These are phyloP conservation scores for Pichia sp. DNA, from an alignment of 1,139 yeast species.

Conservation along the genomic window DNA sequence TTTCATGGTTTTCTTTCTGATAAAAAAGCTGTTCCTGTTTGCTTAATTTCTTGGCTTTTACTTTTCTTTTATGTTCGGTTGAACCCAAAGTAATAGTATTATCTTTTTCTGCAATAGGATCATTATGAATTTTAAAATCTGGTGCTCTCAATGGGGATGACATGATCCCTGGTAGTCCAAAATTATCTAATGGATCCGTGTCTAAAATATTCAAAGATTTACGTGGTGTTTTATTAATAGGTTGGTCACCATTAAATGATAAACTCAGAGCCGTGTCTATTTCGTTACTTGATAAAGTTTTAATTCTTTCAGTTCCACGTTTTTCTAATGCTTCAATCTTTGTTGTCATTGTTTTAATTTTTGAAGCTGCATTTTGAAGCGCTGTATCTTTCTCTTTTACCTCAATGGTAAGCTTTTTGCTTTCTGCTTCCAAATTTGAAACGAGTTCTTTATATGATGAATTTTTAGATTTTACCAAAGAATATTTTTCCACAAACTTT, in stretches of 20 bases:
- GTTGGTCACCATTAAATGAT: neutral
- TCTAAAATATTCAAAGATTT: constrained; percentile 9
- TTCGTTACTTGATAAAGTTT: neutral
- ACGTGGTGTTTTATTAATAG: constrained; percentile 7
- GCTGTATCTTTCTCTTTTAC: neutral
- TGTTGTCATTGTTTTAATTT: constrained; percentile 1
- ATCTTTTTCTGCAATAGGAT: constrained; percentile 4
- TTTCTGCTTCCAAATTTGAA: constrained; percentile 3
- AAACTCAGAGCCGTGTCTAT: neutral
- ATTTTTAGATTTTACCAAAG: constrained; percentile 5
- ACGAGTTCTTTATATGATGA: neutral
- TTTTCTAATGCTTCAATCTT: constrained; percentile 1
- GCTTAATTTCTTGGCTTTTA: neutral
- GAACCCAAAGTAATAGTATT: constrained; percentile 9
- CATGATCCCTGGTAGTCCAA: constrained; percentile 11
- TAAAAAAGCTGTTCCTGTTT: constrained; percentile 1
- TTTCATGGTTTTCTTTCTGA: constrained; percentile 8
- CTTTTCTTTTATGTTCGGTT: neutral
- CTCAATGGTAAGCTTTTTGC: neutral
- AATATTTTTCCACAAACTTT: constrained; percentile 6
- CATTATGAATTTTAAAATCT: constrained; percentile 14
- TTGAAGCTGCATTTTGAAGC: neutral
- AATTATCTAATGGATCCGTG: constrained; percentile 12
- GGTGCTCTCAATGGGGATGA: constrained; percentile 14
- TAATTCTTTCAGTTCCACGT: neutral